Conservation (phyloP, 139 green algal genomes). For the Picochlorum sp. region DNA sequence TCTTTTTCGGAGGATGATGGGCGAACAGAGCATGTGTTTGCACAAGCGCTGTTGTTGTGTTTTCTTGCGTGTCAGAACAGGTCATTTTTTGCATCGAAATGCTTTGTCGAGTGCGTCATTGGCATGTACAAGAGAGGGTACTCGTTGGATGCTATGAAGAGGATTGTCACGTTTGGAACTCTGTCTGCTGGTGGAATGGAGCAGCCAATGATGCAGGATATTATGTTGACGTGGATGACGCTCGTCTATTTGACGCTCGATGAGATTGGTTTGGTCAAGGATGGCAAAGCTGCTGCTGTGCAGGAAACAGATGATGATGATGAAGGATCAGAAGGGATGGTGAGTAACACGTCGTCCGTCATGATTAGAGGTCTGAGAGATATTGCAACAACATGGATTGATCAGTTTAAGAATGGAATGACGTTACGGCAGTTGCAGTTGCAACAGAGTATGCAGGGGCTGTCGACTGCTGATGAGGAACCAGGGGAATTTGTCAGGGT, state of each 20-base stretch:
- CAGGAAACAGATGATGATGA: not conserved
- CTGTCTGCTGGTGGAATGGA: not conserved
- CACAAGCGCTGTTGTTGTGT: conserved; percentile 35
- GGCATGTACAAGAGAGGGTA: conserved; percentile 32
- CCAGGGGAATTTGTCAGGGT: conserved; percentile 11
- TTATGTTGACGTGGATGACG: conserved; percentile 48
- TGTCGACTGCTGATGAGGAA: conserved; percentile 13
- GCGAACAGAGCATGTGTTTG: not conserved
- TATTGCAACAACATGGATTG: conserved; percentile 36
- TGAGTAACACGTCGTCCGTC: not conserved
- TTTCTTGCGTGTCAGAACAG: conserved; percentile 40
- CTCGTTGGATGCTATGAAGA: conserved; percentile 29
- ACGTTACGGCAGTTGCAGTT: conserved; percentile 29
- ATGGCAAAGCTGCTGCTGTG: not conserved
- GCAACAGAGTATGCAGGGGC: conserved; percentile 28
- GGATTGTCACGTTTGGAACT: conserved; percentile 14
- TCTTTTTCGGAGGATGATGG: no score
- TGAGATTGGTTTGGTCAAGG: conserved; percentile 36
- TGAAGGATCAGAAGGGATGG: not conserved
- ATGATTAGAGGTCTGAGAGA: conserved; percentile 21
- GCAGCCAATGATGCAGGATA: conserved; percentile 26
- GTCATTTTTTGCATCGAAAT: conserved; percentile 51
- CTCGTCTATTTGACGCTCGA: conserved; percentile 51
- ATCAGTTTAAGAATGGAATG: conserved; percentile 37
- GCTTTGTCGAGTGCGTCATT: conserved; percentile 53